Evolutionary conservation across 306 rosid genomes (phyloP).

Genomic region (Ammopiptanthus mongolicus): DNA sequence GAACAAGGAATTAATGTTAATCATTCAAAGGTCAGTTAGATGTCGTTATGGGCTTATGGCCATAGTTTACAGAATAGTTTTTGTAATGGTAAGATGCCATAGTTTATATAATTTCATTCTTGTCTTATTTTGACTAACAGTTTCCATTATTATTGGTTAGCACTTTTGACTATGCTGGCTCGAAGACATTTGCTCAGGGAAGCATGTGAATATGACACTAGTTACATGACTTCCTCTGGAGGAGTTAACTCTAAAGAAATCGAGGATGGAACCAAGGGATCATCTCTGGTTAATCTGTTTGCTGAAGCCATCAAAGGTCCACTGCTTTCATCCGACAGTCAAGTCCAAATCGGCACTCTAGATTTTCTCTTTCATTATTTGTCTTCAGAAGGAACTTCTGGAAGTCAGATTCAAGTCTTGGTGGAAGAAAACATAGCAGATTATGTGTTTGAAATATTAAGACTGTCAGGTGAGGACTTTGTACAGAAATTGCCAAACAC

Average conservation of each 20-base stretch:
- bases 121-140: slow-evolving; percentile 21
- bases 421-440: slow-evolving; percentile 91
- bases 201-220: slow-evolving; percentile 39
- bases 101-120: not conserved
- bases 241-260: slow-evolving; percentile 32
- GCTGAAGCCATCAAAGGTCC: slow-evolving; percentile 96
- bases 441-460: slow-evolving; percentile 84
- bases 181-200: slow-evolving; percentile 55
- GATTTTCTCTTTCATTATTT: slow-evolving; percentile 64
- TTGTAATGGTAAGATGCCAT: not conserved
- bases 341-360: slow-evolving; percentile 73
- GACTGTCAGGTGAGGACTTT: slow-evolving; percentile 76
- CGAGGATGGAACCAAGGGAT: slow-evolving; percentile 39
- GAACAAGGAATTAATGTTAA: not conserved
- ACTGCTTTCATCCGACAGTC: slow-evolving; percentile 68
- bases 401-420: slow-evolving; percentile 57
- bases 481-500: not conserved
- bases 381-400: slow-evolving; percentile 54
- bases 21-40: not conserved
- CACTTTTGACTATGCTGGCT: slow-evolving; percentile 71
- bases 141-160: slow-evolving; percentile 38
- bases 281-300: slow-evolving; percentile 51
- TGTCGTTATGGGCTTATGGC: slow-evolving; percentile 6
- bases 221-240: slow-evolving; percentile 32
- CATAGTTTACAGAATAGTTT: slow-evolving; percentile 16